Evolutionary conservation across 306 rosid species (phyloP).

Genomic region (Cucumis melo): DNA sequence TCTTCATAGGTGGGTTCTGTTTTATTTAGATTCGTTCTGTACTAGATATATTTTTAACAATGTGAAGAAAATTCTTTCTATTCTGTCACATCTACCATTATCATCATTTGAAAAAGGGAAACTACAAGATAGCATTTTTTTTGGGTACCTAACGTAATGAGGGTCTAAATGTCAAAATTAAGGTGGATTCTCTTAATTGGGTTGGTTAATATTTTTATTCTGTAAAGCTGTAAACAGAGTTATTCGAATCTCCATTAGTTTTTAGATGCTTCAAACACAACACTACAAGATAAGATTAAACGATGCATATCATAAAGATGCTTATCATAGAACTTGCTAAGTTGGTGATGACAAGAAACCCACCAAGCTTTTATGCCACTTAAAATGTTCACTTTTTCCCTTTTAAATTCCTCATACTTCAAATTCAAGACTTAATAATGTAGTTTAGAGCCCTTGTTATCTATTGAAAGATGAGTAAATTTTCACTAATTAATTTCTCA

Average conservation of each 20-base stretch:
- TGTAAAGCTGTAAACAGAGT: not conserved
- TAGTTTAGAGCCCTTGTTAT: not conserved
- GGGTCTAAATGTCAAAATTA: not conserved
- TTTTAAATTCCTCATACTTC: not conserved
- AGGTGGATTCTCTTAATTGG: not conserved
- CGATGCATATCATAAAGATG: slow-evolving; percentile 1
- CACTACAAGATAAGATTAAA: slow-evolving; percentile 1
- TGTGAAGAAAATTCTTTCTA: not conserved
- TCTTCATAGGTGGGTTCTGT: not conserved
- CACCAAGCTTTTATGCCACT: slow-evolving; percentile 7
- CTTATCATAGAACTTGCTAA: slow-evolving; percentile 9
- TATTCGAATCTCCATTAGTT: slow-evolving; percentile 3
- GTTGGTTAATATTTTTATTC: not conserved
- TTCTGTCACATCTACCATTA: not conserved
- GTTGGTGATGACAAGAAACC: slow-evolving; percentile 30
- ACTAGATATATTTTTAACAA: not conserved
- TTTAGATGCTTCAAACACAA: not conserved
- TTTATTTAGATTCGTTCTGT: not conserved
- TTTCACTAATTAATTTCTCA: not conserved
- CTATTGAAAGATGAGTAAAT: not conserved
- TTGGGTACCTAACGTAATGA: not conserved
- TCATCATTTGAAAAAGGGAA: not conserved
- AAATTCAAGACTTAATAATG: not conserved
- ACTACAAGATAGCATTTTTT: not conserved
- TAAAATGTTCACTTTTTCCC: not conserved